phyloP scores from a whole-genome alignment of 108 stramenopile species.

The Schizochytrium sp. region DNA sequence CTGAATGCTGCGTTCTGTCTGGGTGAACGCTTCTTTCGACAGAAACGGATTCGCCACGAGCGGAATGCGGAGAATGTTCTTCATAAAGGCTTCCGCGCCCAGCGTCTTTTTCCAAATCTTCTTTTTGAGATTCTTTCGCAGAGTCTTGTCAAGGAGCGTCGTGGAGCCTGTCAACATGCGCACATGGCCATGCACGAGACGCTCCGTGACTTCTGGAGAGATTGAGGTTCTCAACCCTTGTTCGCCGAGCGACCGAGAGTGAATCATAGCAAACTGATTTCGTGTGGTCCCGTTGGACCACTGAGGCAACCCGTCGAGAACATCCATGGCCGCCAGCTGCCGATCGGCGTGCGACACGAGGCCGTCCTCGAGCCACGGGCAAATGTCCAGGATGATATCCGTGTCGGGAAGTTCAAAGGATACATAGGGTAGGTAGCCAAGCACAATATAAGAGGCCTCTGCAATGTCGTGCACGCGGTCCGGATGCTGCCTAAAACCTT shows the following conservation, averaged over 20 bases:
- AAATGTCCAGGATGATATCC: neutral
- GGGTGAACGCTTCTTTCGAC: neutral
- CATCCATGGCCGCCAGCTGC: neutral
- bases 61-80: neutral
- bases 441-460: neutral
- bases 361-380: neutral
- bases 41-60: neutral
- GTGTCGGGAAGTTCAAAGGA: neutral
- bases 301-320: neutral
- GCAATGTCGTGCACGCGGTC: neutral
- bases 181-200: neutral
- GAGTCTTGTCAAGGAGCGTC: neutral
- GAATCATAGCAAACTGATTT: neutral
- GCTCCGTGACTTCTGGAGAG: neutral
- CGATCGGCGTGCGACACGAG: neutral
- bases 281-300: neutral
- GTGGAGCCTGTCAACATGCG: neutral
- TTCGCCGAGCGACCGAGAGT: neutral
- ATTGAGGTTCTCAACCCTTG: neutral
- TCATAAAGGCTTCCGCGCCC: neutral
- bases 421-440: neutral
- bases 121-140: neutral
- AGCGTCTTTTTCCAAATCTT: neutral
- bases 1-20: neutral
- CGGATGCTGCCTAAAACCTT: neutral